Conservation (phyloP, 495 filamentous ascomycete genomes). For the Daldinia grandis region DNA sequence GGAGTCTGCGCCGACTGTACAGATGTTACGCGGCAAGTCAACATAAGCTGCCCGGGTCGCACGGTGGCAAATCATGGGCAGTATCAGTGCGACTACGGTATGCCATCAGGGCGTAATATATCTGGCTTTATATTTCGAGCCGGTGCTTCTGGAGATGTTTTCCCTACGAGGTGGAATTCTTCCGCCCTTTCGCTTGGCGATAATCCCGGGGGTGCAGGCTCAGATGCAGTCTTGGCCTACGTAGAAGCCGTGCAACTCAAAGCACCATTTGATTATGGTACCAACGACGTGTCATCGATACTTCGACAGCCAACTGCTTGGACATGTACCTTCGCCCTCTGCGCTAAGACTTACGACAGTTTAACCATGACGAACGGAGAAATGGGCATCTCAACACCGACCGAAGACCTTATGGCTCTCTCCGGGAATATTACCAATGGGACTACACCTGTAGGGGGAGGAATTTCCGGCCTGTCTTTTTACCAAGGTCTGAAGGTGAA, state of each 20-base stretch:
- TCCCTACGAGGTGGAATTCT: slow-evolving; percentile 13
- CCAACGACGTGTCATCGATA: background rate
- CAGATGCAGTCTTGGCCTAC: background rate
- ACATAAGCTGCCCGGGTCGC: background rate
- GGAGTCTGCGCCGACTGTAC: slow-evolving; percentile 4
- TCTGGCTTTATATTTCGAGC: background rate
- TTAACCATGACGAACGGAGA: background rate
- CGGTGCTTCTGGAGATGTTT: background rate
- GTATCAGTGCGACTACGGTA: slow-evolving; percentile 8
- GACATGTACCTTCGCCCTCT: background rate
- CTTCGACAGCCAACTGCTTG: background rate
- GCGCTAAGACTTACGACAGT: background rate
- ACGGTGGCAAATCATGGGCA: background rate
- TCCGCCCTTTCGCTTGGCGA: background rate
- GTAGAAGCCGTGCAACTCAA: slow-evolving; percentile 2
- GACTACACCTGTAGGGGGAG: background rate
- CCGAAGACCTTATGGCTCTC: background rate
- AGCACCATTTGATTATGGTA: background rate
- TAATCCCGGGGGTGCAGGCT: too few relatives aligned
- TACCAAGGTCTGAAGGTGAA: background rate
- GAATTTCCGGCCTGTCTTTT: background rate
- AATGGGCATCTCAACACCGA: background rate
- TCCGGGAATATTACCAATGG: background rate
- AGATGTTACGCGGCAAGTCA: background rate
- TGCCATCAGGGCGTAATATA: background rate